Conservation (phyloP, 352 stramenopile species). For the Blastocystis sp. region DNA sequence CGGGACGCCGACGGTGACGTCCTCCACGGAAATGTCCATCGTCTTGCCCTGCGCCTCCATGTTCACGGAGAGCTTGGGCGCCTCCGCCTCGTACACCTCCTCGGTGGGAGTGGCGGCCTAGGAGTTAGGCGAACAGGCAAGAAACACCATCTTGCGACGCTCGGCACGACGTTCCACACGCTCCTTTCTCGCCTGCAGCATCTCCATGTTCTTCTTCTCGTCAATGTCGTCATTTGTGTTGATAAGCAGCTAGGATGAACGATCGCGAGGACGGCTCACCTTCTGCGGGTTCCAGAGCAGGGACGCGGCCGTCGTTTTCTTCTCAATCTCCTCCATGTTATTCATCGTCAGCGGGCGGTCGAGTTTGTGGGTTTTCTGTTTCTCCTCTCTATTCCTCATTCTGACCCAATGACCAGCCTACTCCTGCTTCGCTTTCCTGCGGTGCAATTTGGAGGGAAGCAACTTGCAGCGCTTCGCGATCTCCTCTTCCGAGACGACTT, state of each 20-base stretch:
- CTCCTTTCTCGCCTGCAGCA: conserved; percentile 34
- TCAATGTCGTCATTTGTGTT: conserved; percentile 69
- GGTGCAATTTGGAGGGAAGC: conserved; percentile 3
- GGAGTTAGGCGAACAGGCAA: not conserved
- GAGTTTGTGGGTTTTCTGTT: conserved; percentile 33
- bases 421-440: conserved; percentile 1
- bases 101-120: conserved; percentile 20
- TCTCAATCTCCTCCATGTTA: conserved; percentile 51
- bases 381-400: not conserved
- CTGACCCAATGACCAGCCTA: not conserved
- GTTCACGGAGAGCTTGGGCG: conserved; percentile 65
- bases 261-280: not conserved
- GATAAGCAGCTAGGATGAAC: conserved; percentile 15
- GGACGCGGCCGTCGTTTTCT: conserved; percentile 55
- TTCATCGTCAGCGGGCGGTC: conserved; percentile 14
- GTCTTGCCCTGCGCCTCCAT: conserved; percentile 54
- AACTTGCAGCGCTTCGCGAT: conserved; percentile 42
- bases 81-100: conserved; percentile 62
- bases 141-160: conserved; percentile 9
- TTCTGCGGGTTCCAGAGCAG: conserved; percentile 58
- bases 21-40: conserved; percentile 59
- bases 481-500: conserved; percentile 36
- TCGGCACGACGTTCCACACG: conserved; percentile 52
- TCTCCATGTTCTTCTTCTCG: conserved; percentile 66
- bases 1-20: conserved; percentile 67